These are phyloP conservation scores for Penicillium griseofulvum DNA, from an alignment of 2,329 filamentous ascomycete genomes.

Conservation along the genomic window DNA sequence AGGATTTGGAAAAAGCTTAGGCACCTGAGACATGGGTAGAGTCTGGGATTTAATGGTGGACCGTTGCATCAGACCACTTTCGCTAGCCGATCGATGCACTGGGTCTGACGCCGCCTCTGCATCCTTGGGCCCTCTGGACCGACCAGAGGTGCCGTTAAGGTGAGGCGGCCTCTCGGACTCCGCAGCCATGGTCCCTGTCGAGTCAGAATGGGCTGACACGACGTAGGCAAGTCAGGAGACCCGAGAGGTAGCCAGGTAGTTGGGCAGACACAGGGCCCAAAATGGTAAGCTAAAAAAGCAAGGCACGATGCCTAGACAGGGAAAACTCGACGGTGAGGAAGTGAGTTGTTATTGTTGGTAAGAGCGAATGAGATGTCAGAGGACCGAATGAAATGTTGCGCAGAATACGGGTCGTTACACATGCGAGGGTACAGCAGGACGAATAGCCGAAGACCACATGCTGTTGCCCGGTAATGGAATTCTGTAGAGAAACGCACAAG, in stretches of 20 bases:
- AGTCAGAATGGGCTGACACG: conserved; percentile 29
- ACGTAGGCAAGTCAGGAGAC: conserved; percentile 36
- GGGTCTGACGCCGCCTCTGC: conserved; percentile 27
- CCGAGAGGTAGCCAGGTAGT: conserved; percentile 34
- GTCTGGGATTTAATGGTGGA: conserved; percentile 28
- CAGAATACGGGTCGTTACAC: conserved; percentile 36
- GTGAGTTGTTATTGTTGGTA: conserved; percentile 14
- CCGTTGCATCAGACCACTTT: conserved; percentile 32
- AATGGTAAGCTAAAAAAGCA: conserved; percentile 22
- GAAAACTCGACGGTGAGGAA: conserved; percentile 20
- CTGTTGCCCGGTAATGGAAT: conserved; percentile 18
- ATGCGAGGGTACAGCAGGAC: conserved; percentile 26
- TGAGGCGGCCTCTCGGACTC: conserved; percentile 39
- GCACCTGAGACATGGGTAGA: conserved; percentile 33
- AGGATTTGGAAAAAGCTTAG: conserved; percentile 30
- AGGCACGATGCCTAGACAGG: conserved; percentile 17
- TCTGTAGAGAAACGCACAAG: conserved; percentile 5
- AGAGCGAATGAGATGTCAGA: conserved; percentile 20
- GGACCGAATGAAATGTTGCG: conserved; percentile 23
- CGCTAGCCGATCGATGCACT: conserved; percentile 28
- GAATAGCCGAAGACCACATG: conserved; percentile 39
- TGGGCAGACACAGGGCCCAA: conserved; percentile 24
- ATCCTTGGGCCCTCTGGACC: conserved; percentile 28
- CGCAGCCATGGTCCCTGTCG: conserved; percentile 33
- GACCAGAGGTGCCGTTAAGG: conserved; percentile 31